Conservation (phyloP, 1,139 yeast genomes). For the Kodamaea arcana region DNA sequence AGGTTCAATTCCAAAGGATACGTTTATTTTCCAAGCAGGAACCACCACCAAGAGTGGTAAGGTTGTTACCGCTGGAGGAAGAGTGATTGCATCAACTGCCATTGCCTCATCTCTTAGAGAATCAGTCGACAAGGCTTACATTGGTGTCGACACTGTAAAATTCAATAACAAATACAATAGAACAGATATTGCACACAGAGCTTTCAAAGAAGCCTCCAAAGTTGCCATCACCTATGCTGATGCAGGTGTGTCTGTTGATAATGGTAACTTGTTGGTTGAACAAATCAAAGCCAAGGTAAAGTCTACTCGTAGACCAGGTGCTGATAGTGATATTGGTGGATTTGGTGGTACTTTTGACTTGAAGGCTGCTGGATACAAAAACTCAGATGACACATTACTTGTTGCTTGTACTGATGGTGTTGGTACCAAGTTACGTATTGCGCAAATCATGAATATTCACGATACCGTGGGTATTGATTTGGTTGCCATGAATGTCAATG, state of each 20-base stretch:
- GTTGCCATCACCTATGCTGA: constrained; percentile 71
- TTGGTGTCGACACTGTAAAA: constrained; percentile 71
- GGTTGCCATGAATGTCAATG: constrained; percentile 98
- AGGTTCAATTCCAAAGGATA: constrained; percentile 44
- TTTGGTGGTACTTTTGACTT: constrained; percentile 96
- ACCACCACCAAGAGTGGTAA: constrained; percentile 57
- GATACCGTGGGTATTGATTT: constrained; percentile 97
- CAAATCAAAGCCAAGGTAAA: constrained; percentile 86
- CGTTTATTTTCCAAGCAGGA: constrained; percentile 93
- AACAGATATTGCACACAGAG: constrained; percentile 93
- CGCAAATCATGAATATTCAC: constrained; percentile 84
- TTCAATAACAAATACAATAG: constrained; percentile 80
- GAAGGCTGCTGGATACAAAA: constrained; percentile 77
- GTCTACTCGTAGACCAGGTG: constrained; percentile 94
- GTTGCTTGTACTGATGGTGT: constrained; percentile 99
- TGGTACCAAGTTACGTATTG: constrained; percentile 94
- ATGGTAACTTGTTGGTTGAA: constrained; percentile 86
- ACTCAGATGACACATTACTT: constrained; percentile 66
- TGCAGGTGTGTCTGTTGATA: constrained; percentile 97
- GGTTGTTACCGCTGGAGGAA: constrained; percentile 86
- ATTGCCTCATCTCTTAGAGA: constrained; percentile 68
- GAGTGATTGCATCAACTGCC: constrained; percentile 95
- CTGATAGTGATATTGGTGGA: constrained; percentile 98
- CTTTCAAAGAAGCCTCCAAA: constrained; percentile 55
- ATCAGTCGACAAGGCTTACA: constrained; percentile 83